Conservation (phyloP, 805 yeast genomes). For the Pichia exigua region DNA sequence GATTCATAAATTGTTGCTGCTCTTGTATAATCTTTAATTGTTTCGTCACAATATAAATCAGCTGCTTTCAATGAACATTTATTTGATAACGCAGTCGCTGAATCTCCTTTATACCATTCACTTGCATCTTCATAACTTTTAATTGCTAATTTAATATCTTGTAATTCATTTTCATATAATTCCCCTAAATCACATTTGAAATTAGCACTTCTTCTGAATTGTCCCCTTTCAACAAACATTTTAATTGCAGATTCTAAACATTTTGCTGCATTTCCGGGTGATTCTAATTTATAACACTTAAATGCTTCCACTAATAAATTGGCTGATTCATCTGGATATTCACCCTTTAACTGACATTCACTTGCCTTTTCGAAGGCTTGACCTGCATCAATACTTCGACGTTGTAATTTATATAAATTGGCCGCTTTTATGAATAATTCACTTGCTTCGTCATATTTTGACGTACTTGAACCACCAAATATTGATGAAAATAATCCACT, state of each 20-base stretch:
- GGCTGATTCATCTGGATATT: slow-evolving; percentile 83
- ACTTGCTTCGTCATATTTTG: slow-evolving; percentile 82
- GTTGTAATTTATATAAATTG: slow-evolving; percentile 72
- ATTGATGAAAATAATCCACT: slow-evolving; percentile 59
- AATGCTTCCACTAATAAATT: slow-evolving; percentile 84
- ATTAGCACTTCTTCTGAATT: slow-evolving; percentile 93
- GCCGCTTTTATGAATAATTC: slow-evolving; percentile 91
- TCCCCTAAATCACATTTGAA: slow-evolving; percentile 88
- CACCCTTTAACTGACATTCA: slow-evolving; percentile 63
- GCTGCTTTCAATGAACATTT: slow-evolving; percentile 88
- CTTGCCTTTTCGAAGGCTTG: slow-evolving; percentile 82
- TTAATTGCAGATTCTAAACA: slow-evolving; percentile 71
- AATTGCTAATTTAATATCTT: slow-evolving; percentile 62
- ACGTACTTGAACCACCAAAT: slow-evolving; percentile 55
- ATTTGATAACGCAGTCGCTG: slow-evolving; percentile 82
- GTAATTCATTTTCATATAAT: slow-evolving; percentile 68
- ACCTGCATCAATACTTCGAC: slow-evolving; percentile 72
- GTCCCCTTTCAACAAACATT: slow-evolving; percentile 83
- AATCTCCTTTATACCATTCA: slow-evolving; percentile 91
- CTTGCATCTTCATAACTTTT: slow-evolving; percentile 86
- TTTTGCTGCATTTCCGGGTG: slow-evolving; percentile 70
- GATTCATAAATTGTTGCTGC: slow-evolving; percentile 75
- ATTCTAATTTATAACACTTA: slow-evolving; percentile 70
- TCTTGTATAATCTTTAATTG: slow-evolving; percentile 54
- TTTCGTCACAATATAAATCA: slow-evolving; percentile 66